These are phyloP conservation scores for Penicillium sp. DNA, from an alignment of 2,329 filamentous ascomycete species.

Conservation along the genomic window DNA sequence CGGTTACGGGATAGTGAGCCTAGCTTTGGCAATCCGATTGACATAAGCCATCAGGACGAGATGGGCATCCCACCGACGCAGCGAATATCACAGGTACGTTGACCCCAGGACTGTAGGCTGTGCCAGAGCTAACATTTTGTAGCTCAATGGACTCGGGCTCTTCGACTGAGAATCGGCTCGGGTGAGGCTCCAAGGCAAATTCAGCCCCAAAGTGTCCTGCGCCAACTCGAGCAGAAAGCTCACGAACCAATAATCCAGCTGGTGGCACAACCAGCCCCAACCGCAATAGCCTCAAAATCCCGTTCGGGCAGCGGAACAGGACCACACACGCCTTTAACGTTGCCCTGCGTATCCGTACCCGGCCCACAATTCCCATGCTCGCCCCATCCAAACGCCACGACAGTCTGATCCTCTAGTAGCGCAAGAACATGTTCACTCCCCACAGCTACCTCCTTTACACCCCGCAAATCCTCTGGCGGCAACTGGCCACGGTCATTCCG, in stretches of 20 bases:
- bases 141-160: constrained; percentile 46
- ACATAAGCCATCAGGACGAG: constrained; percentile 36
- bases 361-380: constrained; percentile 96
- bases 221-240: constrained; percentile 4
- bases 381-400: constrained; percentile 93
- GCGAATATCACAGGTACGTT: constrained; percentile 53
- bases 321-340: constrained; percentile 73
- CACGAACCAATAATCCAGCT: constrained; percentile 69
- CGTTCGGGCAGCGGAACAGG: constrained; percentile 64
- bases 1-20: constrained; percentile 42
- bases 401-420: constrained; percentile 65
- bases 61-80: constrained; percentile 54
- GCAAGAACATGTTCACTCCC: constrained; percentile 92
- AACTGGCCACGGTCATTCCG: constrained; percentile 85
- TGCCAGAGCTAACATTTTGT: constrained; percentile 27
- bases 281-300: constrained; percentile 58
- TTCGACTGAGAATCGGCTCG: constrained; percentile 43
- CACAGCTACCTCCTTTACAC: constrained; percentile 68
- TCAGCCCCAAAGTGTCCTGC: no score
- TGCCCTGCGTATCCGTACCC: constrained; percentile 62
- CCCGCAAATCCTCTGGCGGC: constrained; percentile 65
- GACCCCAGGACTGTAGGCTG: background rate
- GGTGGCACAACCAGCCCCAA: constrained; percentile 89
- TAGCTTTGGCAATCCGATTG: constrained; percentile 24
- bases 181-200: background rate